Percentiles rank a stretch among this genome's conserved stretches.
Conservation (phyloP, 106 monocot species). For the Phalaenopsis aphrodite region DNA sequence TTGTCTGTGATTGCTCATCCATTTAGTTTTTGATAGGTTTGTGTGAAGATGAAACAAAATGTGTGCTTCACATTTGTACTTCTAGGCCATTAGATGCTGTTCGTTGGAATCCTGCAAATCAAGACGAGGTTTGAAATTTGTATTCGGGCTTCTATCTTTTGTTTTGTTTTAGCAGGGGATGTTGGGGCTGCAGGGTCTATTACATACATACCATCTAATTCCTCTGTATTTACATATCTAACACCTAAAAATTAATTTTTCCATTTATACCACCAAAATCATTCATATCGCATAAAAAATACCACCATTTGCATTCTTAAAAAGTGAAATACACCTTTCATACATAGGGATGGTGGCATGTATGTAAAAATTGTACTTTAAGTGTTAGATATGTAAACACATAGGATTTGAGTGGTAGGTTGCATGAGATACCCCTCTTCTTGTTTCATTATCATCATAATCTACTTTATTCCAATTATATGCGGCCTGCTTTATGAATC, state of each 20-base stretch:
- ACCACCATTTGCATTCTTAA: no score
- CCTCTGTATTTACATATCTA: no score
- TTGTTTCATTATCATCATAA: not conserved
- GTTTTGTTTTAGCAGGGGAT: not conserved
- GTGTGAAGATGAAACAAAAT: slow-evolving; percentile 33
- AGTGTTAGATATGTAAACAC: no score
- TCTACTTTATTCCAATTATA: not conserved
- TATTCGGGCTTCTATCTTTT: not conserved
- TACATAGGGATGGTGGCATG: no score
- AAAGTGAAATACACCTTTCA: no score
- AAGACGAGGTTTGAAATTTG: slow-evolving; percentile 67
- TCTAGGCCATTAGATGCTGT: slow-evolving; percentile 47
- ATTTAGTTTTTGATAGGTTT: slow-evolving; percentile 20
- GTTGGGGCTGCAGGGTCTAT: not conserved
- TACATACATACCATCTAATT: no score
- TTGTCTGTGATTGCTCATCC: slow-evolving; percentile 6
- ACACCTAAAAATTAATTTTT: no score
- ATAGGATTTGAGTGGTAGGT: no score
- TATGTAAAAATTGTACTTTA: no score
- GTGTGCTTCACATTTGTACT: slow-evolving; percentile 52
- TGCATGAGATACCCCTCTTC: not conserved
- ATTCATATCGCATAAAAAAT: no score
- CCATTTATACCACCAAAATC: no score
- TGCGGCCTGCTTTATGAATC: not conserved
- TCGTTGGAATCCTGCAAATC: slow-evolving; percentile 75